Percentiles rank a stretch among this genome's conserved stretches.
These are phyloP conservation scores for Asterophora lycoperdoides DNA, from an alignment of 768 basidiomycete species.

Conservation along the genomic window DNA sequence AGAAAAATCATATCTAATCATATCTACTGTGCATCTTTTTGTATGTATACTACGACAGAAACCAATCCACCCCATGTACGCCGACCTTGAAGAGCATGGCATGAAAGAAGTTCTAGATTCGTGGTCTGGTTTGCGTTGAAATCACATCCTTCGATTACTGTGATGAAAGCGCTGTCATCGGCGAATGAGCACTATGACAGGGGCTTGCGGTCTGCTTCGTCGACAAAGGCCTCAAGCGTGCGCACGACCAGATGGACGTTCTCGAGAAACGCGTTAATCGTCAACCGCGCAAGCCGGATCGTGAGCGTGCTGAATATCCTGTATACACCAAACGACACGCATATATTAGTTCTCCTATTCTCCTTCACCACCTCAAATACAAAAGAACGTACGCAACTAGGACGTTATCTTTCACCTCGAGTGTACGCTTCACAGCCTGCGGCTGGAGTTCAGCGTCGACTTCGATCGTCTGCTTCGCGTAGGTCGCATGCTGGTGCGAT, in stretches of 20 bases:
- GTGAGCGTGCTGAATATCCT: constrained; percentile 79
- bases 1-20: too few species aligned
- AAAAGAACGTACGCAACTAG: constrained; percentile 65
- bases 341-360: neutral
- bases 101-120: too few species aligned
- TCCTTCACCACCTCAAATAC: neutral
- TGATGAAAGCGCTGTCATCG: too few species aligned
- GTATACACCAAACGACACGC: constrained; percentile 9
- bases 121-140: too few species aligned
- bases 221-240: constrained; percentile 77
- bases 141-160: too few species aligned
- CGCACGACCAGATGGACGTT: constrained; percentile 83
- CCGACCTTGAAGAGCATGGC: too few species aligned
- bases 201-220: constrained; percentile 45
- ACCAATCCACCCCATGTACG: too few species aligned
- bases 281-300: constrained; percentile 77
- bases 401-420: constrained; percentile 61
- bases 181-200: constrained; percentile 9
- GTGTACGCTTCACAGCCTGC: constrained; percentile 69
- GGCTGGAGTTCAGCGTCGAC: constrained; percentile 85
- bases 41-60: too few species aligned
- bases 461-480: constrained; percentile 80
- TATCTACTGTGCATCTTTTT: too few species aligned
- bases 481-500: constrained; percentile 66
- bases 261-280: constrained; percentile 83